Conservation (phyloP, 1,139 yeast species). For the Arxiozyma slooffiae region DNA sequence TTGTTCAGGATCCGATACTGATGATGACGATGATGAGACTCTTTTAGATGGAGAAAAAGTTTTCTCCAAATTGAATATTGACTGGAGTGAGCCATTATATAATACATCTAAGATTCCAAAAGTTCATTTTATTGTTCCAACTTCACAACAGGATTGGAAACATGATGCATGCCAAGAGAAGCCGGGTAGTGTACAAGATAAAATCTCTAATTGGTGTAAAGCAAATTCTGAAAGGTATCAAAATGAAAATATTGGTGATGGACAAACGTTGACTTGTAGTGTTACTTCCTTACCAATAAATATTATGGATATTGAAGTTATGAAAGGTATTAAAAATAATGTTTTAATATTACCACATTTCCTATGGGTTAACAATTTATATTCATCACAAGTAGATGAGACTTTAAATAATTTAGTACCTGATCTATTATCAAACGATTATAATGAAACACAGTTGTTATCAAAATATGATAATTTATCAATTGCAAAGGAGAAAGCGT, state of each 20-base stretch:
- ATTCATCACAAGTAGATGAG: conserved; percentile 35
- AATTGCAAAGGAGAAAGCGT: conserved; percentile 41
- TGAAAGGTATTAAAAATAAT: conserved; percentile 41
- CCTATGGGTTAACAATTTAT: conserved; percentile 53
- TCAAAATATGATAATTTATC: conserved; percentile 26
- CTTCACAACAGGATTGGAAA: conserved; percentile 78
- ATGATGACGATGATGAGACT: conserved; percentile 12
- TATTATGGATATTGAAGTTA: conserved; percentile 36
- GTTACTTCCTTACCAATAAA: conserved; percentile 43
- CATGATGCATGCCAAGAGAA: conserved; percentile 58
- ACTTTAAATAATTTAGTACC: conserved; percentile 44
- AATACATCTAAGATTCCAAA: conserved; percentile 61
- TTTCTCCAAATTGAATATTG: conserved; percentile 37
- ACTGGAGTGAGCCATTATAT: conserved; percentile 49
- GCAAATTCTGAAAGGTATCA: conserved; percentile 16
- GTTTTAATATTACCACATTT: conserved; percentile 68
- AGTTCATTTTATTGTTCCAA: conserved; percentile 66
- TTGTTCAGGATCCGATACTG: conserved; percentile 10
- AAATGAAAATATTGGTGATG: conserved; percentile 19
- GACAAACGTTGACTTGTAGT: conserved; percentile 40
- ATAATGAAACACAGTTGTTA: conserved; percentile 12
- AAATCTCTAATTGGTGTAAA: conserved; percentile 42
- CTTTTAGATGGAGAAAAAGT: conserved; percentile 17
- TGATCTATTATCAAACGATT: conserved; percentile 29
- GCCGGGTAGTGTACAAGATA: too few relatives aligned